These are phyloP conservation scores for Histomonas meleagridis DNA, from an alignment of 208 protist species.

Conservation along the genomic window DNA sequence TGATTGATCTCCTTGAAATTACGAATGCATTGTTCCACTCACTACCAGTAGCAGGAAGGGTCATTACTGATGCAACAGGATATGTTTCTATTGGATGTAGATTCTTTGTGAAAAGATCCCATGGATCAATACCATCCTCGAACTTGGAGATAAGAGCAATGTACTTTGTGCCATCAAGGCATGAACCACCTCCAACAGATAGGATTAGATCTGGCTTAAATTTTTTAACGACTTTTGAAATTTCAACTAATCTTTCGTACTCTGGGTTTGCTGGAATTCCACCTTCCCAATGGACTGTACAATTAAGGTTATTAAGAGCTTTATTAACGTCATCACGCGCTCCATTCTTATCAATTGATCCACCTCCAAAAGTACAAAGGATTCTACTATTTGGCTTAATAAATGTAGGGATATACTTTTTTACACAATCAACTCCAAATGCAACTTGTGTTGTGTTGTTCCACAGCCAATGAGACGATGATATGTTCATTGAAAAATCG, in stretches of 20 bases:
- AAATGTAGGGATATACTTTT: background rate
- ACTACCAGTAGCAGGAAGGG: background rate
- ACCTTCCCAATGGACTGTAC: background rate
- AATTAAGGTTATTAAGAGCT: background rate
- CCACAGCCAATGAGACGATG: no score
- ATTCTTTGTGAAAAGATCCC: background rate
- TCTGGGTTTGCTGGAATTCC: slow-evolving; percentile 1
- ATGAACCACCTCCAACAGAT: background rate
- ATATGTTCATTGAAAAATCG: no score
- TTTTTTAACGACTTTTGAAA: background rate
- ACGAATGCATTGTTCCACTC: background rate
- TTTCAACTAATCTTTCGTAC: background rate
- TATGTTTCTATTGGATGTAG: background rate
- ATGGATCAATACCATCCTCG: background rate
- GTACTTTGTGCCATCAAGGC: background rate
- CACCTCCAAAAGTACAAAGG: background rate
- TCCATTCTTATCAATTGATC: background rate
- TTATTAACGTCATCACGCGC: background rate
- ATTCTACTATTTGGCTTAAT: background rate
- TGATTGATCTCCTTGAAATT: background rate
- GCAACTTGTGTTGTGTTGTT: background rate
- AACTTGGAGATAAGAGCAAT: background rate
- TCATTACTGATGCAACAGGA: background rate
- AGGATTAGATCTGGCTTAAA: background rate
- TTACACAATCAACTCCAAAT: background rate